A percentile compares a stretch with the other conserved stretches of the same genome.
Evolutionary conservation across 164 flowering plant species (phyloP).

Genomic region (Pachysandra terminalis): DNA sequence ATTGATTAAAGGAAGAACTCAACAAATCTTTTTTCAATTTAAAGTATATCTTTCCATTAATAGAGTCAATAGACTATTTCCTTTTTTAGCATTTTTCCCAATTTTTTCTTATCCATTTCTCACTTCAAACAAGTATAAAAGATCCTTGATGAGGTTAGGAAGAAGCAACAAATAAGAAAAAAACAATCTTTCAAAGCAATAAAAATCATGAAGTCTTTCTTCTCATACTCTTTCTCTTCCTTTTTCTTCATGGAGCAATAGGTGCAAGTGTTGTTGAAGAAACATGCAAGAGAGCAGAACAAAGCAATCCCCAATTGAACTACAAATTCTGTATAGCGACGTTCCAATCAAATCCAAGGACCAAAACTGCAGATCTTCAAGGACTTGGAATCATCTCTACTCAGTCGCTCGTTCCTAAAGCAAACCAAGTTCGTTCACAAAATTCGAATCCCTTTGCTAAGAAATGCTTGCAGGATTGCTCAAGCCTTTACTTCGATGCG

Average conservation of each 20-base stretch:
- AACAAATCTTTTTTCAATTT: too few species aligned
- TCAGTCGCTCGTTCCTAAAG: conserved; percentile 16
- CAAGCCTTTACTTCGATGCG: conserved; percentile 27
- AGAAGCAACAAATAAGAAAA: background rate
- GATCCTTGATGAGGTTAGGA: too few species aligned
- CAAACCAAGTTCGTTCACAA: conserved; percentile 13
- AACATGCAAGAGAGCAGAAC: conserved; percentile 18
- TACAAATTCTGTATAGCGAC: conserved; percentile 29
- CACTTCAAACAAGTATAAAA: too few species aligned
- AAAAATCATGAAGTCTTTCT: background rate
- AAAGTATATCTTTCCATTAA: too few species aligned
- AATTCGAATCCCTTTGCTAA: background rate
- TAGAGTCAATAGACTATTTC: too few species aligned
- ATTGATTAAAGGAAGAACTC: too few species aligned
- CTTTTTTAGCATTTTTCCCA: too few species aligned
- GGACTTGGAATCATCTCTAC: conserved; percentile 23
- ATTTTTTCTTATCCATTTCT: too few species aligned
- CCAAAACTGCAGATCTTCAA: conserved; percentile 17
- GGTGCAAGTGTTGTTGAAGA: conserved; percentile 3
- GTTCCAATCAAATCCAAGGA: conserved; percentile 15
- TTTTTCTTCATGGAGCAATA: background rate
- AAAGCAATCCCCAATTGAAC: conserved; percentile 16
- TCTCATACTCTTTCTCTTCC: background rate
- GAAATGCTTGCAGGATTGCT: conserved; percentile 26
- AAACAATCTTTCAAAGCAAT: background rate